A percentile compares a stretch with the other conserved stretches of the same genome.
These are phyloP conservation scores for Spiraea crenata DNA, from an alignment of 331 rosid genomes.

Conservation along the genomic window DNA sequence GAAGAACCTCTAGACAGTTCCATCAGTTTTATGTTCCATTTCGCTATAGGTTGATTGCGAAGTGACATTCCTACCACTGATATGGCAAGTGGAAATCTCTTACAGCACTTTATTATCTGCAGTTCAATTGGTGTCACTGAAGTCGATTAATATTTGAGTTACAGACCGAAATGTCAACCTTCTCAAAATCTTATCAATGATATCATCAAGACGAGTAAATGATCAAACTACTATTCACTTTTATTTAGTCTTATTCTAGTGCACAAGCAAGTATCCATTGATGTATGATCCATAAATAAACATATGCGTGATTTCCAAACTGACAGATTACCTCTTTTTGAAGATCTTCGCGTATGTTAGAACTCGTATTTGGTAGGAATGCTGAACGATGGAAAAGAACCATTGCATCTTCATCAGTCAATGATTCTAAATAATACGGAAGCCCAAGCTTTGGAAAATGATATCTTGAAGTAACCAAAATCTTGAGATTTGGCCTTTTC, in stretches of 20 bases:
- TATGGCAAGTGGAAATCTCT: slow-evolving; percentile 47
- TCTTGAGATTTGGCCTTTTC: slow-evolving; percentile 28
- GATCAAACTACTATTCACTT: neutral
- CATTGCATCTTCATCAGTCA: slow-evolving; percentile 35
- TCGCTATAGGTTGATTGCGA: neutral
- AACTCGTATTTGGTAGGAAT: slow-evolving; percentile 18
- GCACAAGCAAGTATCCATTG: neutral
- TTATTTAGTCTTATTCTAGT: neutral
- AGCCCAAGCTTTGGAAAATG: slow-evolving; percentile 25
- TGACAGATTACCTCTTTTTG: slow-evolving; percentile 36
- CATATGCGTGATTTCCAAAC: neutral
- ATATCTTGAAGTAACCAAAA: slow-evolving; percentile 69
- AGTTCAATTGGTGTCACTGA: neutral
- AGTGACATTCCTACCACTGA: slow-evolving; percentile 34
- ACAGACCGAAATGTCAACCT: neutral
- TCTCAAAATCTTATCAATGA: neutral
- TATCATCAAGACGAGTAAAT: neutral
- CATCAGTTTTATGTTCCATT: slow-evolving; percentile 15
- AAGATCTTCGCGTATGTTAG: slow-evolving; percentile 17
- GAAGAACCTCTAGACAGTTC: slow-evolving; percentile 28
- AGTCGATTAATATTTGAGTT: neutral
- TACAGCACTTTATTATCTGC: slow-evolving; percentile 49
- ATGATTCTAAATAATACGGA: slow-evolving; percentile 23
- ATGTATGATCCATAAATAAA: neutral
- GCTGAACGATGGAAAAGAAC: slow-evolving; percentile 40